Percentiles rank a stretch among this genome's conserved stretches.
These are phyloP conservation scores for Vanrija pseudolonga DNA, from an alignment of 1,284 basidiomycete genomes.

Conservation along the genomic window DNA sequence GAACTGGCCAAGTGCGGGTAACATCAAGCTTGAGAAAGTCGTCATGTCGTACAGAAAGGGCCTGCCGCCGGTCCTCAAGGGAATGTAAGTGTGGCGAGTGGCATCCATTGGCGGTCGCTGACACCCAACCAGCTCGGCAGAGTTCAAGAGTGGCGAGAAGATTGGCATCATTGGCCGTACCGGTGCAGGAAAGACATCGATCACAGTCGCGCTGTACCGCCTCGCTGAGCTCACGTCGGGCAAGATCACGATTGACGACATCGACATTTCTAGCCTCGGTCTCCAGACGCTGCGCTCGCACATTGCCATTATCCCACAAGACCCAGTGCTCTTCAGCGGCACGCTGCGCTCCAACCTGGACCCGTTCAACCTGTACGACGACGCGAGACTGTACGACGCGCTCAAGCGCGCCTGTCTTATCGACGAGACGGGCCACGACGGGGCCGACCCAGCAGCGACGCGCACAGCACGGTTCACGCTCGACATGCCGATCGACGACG, in stretches of 20 bases:
- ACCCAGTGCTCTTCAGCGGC: conserved; percentile 62
- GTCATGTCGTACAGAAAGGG: conserved; percentile 51
- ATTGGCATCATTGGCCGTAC: conserved; percentile 54
- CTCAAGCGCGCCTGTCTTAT: conserved; percentile 72
- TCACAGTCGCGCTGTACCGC: conserved; percentile 55
- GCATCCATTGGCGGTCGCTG: not conserved
- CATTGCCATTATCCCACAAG: conserved; percentile 77
- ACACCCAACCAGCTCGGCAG: conserved; percentile 20
- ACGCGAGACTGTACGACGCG: conserved; percentile 74
- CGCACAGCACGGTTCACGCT: conserved; percentile 54
- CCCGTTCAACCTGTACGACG: conserved; percentile 69
- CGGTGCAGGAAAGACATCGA: conserved; percentile 58
- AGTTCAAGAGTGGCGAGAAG: conserved; percentile 50
- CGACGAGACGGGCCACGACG: not conserved
- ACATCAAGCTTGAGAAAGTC: conserved; percentile 42
- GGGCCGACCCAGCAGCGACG: not conserved
- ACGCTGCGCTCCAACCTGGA: conserved; percentile 62
- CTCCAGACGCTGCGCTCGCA: conserved; percentile 51
- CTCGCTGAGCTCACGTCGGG: conserved; percentile 51
- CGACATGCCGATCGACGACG: conserved; percentile 47
- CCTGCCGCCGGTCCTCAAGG: conserved; percentile 52
- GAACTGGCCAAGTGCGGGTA: conserved; percentile 43
- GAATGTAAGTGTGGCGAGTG: conserved; percentile 37
- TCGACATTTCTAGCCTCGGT: conserved; percentile 53
- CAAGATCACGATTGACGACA: conserved; percentile 47